A percentile compares a stretch with the other conserved stretches of the same genome.
Evolutionary conservation across 352 stramenopile species (phyloP).

Genomic region (Globisporangium mamillatum): DNA sequence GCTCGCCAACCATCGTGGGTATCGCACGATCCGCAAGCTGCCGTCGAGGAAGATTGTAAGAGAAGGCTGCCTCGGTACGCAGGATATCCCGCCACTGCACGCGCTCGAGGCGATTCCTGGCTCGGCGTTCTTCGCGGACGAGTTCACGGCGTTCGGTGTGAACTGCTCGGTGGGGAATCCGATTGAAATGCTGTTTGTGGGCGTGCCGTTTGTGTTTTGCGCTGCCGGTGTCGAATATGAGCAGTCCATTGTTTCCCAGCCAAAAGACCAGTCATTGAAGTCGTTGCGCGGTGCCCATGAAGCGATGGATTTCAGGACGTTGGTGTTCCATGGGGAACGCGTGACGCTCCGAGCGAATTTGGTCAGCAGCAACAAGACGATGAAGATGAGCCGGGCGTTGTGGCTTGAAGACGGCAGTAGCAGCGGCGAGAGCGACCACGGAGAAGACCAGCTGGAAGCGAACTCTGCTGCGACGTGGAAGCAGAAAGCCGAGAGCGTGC

Average conservation of each 20-base stretch:
- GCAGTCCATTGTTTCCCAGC: background rate
- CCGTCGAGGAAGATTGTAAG: background rate
- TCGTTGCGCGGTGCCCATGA: background rate
- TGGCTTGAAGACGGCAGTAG: background rate
- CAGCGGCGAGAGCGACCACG: background rate
- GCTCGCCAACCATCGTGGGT: conserved; percentile 42
- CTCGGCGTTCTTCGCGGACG: conserved; percentile 27
- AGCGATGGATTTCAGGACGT: background rate
- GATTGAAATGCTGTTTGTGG: conserved; percentile 37
- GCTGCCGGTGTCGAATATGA: conserved; percentile 19
- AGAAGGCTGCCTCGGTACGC: conserved; percentile 26
- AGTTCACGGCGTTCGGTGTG: conserved; percentile 27
- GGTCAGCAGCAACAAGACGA: background rate
- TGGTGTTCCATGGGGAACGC: conserved; percentile 7
- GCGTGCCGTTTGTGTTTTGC: conserved; percentile 30
- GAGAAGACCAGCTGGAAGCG: background rate
- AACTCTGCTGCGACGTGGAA: background rate
- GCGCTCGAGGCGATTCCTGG: conserved; percentile 26
- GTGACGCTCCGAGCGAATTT: background rate
- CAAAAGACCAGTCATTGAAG: background rate
- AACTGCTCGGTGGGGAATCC: conserved; percentile 23
- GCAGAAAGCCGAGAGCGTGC: background rate
- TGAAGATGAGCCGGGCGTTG: background rate
- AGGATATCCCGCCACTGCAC: conserved; percentile 41
- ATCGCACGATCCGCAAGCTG: conserved; percentile 13